phyloP scores from a whole-genome alignment of 2,329 filamentous ascomycete species.

The Phyllosticta citriasiana region DNA sequence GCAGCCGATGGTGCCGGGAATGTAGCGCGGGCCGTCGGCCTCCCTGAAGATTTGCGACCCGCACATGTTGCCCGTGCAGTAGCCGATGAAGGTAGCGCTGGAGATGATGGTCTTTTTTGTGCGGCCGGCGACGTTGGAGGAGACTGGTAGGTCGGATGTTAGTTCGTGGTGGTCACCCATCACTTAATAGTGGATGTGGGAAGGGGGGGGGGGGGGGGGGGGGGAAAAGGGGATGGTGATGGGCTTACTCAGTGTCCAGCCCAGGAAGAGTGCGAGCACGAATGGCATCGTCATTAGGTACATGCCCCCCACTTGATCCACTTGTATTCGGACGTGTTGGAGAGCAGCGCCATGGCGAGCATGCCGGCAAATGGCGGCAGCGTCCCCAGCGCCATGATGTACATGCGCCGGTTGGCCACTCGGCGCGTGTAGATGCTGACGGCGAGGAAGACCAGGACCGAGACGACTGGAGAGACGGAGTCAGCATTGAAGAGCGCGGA shows the following conservation, averaged over 20 bases:
- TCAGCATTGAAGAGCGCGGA: too few relatives aligned
- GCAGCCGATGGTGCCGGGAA: slow-evolving; percentile 33
- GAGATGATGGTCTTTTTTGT: slow-evolving; percentile 39
- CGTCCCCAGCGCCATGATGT: slow-evolving; percentile 22
- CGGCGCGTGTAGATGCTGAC: slow-evolving; percentile 9
- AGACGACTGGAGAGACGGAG: slow-evolving; percentile 12
- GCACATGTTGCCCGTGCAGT: slow-evolving; percentile 40
- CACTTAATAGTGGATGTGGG: too few relatives aligned
- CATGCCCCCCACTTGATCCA: slow-evolving; percentile 30
- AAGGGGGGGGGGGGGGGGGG: not conserved
- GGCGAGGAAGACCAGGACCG: slow-evolving; percentile 5
- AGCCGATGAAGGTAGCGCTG: slow-evolving; percentile 37
- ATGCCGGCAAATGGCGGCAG: slow-evolving; percentile 26
- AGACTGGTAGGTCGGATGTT: slow-evolving; percentile 16
- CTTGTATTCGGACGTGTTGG: slow-evolving; percentile 20
- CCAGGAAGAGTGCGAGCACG: slow-evolving; percentile 24
- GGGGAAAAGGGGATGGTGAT: not conserved
- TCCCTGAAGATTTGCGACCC: slow-evolving; percentile 38
- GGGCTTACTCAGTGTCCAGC: slow-evolving; percentile 20
- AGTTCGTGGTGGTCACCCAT: not conserved
- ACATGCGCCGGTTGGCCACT: slow-evolving; percentile 18
- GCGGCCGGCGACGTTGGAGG: slow-evolving; percentile 37
- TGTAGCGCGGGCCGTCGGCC: slow-evolving; percentile 35
- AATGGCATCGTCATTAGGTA: slow-evolving; percentile 26
- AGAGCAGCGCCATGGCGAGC: slow-evolving; percentile 25